A percentile compares a stretch with the other conserved stretches of the same genome.
These are phyloP conservation scores for Castanopsis chinensis DNA, from an alignment of 306 rosid species.

Conservation along the genomic window DNA sequence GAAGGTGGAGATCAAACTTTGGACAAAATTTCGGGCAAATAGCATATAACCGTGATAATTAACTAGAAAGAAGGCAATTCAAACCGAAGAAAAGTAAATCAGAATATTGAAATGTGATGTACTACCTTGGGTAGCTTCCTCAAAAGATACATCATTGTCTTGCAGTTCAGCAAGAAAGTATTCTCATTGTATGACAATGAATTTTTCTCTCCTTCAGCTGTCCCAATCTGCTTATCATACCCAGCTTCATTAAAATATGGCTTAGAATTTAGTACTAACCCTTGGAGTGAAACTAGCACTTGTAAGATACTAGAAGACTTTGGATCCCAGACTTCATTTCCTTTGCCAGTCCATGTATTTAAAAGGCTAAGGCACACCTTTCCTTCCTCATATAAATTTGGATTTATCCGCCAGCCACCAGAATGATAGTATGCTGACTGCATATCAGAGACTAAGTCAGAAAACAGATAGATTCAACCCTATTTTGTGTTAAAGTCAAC, in stretches of 20 bases:
- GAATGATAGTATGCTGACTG: slow-evolving; percentile 99
- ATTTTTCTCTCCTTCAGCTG: slow-evolving; percentile 98
- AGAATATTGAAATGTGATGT: neutral
- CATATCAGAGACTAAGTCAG: slow-evolving; percentile 38
- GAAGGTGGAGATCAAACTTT: neutral
- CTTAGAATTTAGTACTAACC: slow-evolving; percentile 88
- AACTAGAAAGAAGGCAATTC: neutral
- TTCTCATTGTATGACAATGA: slow-evolving; percentile 95
- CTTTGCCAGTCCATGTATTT: slow-evolving; percentile 98
- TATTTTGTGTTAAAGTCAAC: neutral
- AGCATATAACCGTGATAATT: neutral
- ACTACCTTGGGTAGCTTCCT: slow-evolving; percentile 94
- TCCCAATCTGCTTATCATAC: slow-evolving; percentile 93
- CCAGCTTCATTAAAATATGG: slow-evolving; percentile 99
- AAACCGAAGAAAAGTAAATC: neutral
- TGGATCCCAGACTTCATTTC: slow-evolving; percentile 99
- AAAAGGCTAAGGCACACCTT: slow-evolving; percentile 98
- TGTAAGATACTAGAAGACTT: slow-evolving; percentile 98
- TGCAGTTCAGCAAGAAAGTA: slow-evolving; percentile 85
- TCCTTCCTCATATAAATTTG: slow-evolving; percentile 97
- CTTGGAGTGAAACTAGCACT: slow-evolving; percentile 97
- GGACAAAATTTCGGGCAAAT: neutral
- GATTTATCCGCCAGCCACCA: slow-evolving; percentile 99
- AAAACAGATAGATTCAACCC: slow-evolving; percentile 13
- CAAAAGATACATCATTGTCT: slow-evolving; percentile 91